Conservation (phyloP, 306 rosid species). For the Astragalus glycyphyllos region DNA sequence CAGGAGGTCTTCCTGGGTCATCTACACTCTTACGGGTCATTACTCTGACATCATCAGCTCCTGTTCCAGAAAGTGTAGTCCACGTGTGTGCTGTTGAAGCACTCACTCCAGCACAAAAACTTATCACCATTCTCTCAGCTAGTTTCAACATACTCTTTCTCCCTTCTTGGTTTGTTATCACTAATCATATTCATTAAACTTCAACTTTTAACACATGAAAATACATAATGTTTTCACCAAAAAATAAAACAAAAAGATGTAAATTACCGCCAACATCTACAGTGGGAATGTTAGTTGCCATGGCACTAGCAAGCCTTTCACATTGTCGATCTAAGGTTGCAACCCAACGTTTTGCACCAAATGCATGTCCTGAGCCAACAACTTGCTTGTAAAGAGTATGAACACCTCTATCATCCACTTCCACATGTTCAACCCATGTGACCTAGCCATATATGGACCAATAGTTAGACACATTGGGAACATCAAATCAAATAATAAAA, state of each 20-base stretch:
- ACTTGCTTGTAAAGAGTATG: constrained; percentile 87
- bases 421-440: constrained; percentile 94
- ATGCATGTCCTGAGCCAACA: constrained; percentile 84
- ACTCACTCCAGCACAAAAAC: constrained; percentile 97
- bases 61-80: constrained; percentile 90
- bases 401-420: constrained; percentile 93
- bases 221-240: no score
- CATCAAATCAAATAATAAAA: not conserved
- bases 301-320: constrained; percentile 89
- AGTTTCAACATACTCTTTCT: constrained; percentile 95
- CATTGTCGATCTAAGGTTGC: constrained; percentile 91
- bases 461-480: not conserved
- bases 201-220: no score
- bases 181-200: constrained; percentile 39
- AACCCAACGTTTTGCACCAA: constrained; percentile 97
- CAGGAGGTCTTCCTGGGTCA: constrained; percentile 96
- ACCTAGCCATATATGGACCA: constrained; percentile 48
- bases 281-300: constrained; percentile 85
- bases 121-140: constrained; percentile 96
- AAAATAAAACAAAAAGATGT: no score
- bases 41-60: constrained; percentile 94
- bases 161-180: constrained; percentile 92
- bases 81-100: constrained; percentile 96
- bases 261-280: constrained; percentile 85
- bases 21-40: constrained; percentile 95